Evolutionary conservation across 192 early-diverging fungal genomes (phyloP), one percentile per base, ranked within the genome.

Genomic region (Phlyctochytrium arcticum): DNA sequence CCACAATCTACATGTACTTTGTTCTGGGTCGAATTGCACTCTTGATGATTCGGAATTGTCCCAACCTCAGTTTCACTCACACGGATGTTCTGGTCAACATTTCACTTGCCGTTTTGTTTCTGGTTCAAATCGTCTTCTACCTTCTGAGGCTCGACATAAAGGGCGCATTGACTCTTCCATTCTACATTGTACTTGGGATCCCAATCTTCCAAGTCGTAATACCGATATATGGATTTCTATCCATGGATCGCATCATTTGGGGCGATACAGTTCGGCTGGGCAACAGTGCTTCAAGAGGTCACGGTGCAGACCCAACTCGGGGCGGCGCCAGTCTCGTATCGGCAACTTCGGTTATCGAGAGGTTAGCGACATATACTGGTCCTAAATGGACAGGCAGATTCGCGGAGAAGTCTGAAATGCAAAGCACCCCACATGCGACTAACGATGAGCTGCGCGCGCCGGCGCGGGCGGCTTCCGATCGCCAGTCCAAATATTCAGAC

Each of bases 141-240:
- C 19, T 27, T 33, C 19, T 46, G 15, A 17, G n/a, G 23, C 9
- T 42, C n/a, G 27, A 60, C 36, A 44, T 61, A 17, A 47, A 46
- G 59, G 48, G 37, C 23, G 2, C 48, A 46, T 6, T 61, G 21
- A 37, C 59, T 0, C n/a, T 61, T 5, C 19, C 48, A 17, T 19
- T 48, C 0, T 33, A 61, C 29, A 23, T 33, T 19, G 39, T 30
- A 10, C n/a, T 61, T n/a, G 44, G 59, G 27, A 48, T 48, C 36
- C 46, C 24, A 8, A 30, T 61, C 8, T 61, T 10, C 23, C 59
- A 61, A 27, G 27, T 61, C 6, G 44, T 61, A 8, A 24, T 61
- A 31, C 59, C 44, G 8, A 31, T 48, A 3, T 19, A n/a, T 4
- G 59, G 36, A 24, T 29, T 61, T 0, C 48, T 37, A 46, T n/a